Conservation (phyloP, 352 stramenopile species). For the Pythium myriotylum region DNA sequence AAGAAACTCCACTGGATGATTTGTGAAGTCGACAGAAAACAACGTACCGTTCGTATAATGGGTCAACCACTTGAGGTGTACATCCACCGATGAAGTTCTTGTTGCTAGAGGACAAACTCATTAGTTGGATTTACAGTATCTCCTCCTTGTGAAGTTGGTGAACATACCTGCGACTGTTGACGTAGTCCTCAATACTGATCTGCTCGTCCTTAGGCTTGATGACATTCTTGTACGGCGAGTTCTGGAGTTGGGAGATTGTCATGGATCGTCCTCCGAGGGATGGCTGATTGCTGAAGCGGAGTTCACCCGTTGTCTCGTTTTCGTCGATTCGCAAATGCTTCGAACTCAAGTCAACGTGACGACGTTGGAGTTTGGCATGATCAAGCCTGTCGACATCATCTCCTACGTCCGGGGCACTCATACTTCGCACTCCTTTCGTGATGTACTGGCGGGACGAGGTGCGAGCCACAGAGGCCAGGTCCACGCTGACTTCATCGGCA, state of each 20-base stretch:
- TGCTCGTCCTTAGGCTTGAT: conserved; percentile 62
- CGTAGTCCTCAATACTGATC: conserved; percentile 61
- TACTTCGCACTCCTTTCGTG: conserved; percentile 57
- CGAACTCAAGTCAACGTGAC: conserved; percentile 20
- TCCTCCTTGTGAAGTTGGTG: too few relatives aligned
- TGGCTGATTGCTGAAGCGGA: conserved; percentile 9
- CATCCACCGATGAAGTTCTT: conserved; percentile 76
- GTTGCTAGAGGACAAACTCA: conserved; percentile 30
- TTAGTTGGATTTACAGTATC: conserved; percentile 44
- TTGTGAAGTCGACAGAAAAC: background rate
- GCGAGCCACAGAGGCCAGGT: conserved; percentile 28
- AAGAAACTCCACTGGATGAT: background rate
- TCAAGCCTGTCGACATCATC: conserved; percentile 46
- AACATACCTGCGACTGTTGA: conserved; percentile 48
- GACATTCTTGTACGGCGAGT: conserved; percentile 25
- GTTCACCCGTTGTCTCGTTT: background rate
- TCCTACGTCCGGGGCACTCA: conserved; percentile 74
- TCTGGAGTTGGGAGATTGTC: conserved; percentile 13
- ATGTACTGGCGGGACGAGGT: conserved; percentile 29
- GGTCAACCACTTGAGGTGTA: conserved; percentile 36
- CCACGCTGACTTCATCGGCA: conserved; percentile 55
- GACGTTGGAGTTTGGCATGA: background rate
- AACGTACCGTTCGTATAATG: conserved; percentile 68
- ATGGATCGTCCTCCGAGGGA: conserved; percentile 8
- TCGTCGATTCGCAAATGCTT: conserved; percentile 12